Conservation (phyloP, 108 stramenopile species). For the Conticribra guillardii region DNA sequence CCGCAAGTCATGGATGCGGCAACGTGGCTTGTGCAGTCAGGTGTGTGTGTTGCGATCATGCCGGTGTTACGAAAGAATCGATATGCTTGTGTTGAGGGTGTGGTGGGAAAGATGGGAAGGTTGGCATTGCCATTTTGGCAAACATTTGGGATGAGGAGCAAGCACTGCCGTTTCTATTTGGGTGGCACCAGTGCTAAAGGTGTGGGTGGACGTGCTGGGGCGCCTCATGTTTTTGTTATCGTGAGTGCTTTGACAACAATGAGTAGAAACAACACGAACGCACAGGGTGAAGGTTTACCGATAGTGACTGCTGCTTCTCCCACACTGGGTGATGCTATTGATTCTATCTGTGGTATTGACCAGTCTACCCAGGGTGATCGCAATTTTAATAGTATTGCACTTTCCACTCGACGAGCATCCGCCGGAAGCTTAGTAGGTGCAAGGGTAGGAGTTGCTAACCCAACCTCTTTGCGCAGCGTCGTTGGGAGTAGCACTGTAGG, state of each 20-base stretch:
- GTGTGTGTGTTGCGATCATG: slow-evolving; percentile 60
- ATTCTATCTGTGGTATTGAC: slow-evolving; percentile 14
- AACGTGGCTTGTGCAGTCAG: slow-evolving; percentile 57
- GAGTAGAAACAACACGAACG: no score
- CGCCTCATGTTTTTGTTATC: slow-evolving; percentile 42
- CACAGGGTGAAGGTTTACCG: neutral
- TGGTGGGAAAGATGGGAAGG: slow-evolving; percentile 51
- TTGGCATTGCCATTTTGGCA: slow-evolving; percentile 74
- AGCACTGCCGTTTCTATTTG: slow-evolving; percentile 37
- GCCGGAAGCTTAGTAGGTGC: neutral
- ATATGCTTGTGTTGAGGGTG: slow-evolving; percentile 53
- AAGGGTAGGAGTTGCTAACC: no score
- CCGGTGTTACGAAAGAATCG: slow-evolving; percentile 55
- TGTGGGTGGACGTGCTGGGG: slow-evolving; percentile 27
- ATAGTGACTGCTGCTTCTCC: slow-evolving; percentile 21
- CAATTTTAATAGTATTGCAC: neutral
- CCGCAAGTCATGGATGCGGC: slow-evolving; percentile 66
- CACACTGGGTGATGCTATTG: slow-evolving; percentile 39
- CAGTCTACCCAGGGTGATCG: neutral
- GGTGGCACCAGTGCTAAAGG: slow-evolving; percentile 25
- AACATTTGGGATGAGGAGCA: slow-evolving; percentile 48
- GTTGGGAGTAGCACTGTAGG: neutral
- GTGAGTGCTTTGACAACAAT: slow-evolving; percentile 43
- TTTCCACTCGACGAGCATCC: neutral
- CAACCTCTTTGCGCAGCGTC: neutral